These are phyloP conservation scores for Ascocoryne sarcoides DNA, from an alignment of 2,329 filamentous ascomycete species.

Conservation along the genomic window DNA sequence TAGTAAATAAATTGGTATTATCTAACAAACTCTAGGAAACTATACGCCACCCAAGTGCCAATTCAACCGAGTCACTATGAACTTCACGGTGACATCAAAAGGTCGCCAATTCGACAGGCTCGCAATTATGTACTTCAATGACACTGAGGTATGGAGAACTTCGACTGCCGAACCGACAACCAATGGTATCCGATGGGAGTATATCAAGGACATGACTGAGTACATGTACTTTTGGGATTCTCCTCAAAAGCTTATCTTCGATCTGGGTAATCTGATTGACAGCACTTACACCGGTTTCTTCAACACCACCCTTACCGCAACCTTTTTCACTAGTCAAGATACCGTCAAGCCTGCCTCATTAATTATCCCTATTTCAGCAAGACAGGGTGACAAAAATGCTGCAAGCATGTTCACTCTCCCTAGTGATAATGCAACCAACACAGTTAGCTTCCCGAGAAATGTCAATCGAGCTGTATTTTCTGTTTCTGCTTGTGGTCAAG, in stretches of 20 bases:
- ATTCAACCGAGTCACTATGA: slow-evolving; percentile 69
- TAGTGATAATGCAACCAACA: slow-evolving; percentile 48
- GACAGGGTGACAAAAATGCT: slow-evolving; percentile 38
- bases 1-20: neutral
- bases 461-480: slow-evolving; percentile 62
- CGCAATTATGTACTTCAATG: slow-evolving; percentile 65
- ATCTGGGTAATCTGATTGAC: slow-evolving; percentile 66
- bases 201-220: slow-evolving; percentile 69
- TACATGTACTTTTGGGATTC: slow-evolving; percentile 60
- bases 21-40: slow-evolving; percentile 34
- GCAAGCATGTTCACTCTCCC: slow-evolving; percentile 64
- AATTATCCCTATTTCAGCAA: slow-evolving; percentile 59
- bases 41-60: slow-evolving; percentile 59
- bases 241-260: slow-evolving; percentile 69
- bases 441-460: slow-evolving; percentile 56
- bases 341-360: slow-evolving; percentile 46
- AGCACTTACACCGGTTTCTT: slow-evolving; percentile 63
- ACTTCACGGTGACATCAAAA: slow-evolving; percentile 62
- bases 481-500: slow-evolving; percentile 70
- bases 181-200: slow-evolving; percentile 65
- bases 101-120: slow-evolving; percentile 72
- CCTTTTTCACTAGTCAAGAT: slow-evolving; percentile 50
- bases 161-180: slow-evolving; percentile 71
- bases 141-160: slow-evolving; percentile 74
- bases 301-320: slow-evolving; percentile 66